phyloP scores from a whole-genome alignment of 371 early-diverging fungal species.

The Syncephalastrum contaminatum region DNA sequence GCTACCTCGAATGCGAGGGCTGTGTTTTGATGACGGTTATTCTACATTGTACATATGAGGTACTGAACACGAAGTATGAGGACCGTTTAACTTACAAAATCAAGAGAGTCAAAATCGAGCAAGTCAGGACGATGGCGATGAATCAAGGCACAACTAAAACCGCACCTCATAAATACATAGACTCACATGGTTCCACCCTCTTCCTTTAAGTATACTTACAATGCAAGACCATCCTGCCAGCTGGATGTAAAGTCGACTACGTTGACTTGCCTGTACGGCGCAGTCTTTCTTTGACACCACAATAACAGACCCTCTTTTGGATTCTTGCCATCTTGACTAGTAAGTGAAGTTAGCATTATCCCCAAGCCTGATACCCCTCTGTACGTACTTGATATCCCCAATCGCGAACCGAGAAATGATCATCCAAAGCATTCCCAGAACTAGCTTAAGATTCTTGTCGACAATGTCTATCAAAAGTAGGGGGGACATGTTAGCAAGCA shows the following conservation, averaged over 20 bases:
- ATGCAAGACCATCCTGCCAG: constrained; percentile 96
- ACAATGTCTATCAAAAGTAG: constrained; percentile 78
- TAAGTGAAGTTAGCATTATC: neutral
- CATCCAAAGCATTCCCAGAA: constrained; percentile 97
- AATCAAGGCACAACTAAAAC: constrained; percentile 85
- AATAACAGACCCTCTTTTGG: constrained; percentile 91
- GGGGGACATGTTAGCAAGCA: neutral
- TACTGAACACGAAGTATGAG: too few relatives aligned
- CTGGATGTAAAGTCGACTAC: constrained; percentile 85
- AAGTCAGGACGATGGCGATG: constrained; percentile 97
- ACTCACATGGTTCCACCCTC: neutral
- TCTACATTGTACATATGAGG: constrained; percentile 22
- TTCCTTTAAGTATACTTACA: constrained; percentile 48
- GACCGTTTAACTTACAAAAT: constrained; percentile 51
- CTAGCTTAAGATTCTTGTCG: constrained; percentile 91
- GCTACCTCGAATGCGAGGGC: constrained; percentile 96
- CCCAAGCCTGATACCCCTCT: neutral
- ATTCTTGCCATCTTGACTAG: constrained; percentile 87
- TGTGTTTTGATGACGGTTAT: constrained; percentile 82
- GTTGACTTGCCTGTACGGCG: constrained; percentile 79
- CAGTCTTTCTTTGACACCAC: constrained; percentile 97
- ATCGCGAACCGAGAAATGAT: constrained; percentile 96
- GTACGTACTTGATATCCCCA: constrained; percentile 78
- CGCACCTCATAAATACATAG: constrained; percentile 2
- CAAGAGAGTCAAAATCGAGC: constrained; percentile 83